These are phyloP conservation scores for Podila minutissima DNA, from an alignment of 192 early-diverging fungal genomes.

Conservation along the genomic window DNA sequence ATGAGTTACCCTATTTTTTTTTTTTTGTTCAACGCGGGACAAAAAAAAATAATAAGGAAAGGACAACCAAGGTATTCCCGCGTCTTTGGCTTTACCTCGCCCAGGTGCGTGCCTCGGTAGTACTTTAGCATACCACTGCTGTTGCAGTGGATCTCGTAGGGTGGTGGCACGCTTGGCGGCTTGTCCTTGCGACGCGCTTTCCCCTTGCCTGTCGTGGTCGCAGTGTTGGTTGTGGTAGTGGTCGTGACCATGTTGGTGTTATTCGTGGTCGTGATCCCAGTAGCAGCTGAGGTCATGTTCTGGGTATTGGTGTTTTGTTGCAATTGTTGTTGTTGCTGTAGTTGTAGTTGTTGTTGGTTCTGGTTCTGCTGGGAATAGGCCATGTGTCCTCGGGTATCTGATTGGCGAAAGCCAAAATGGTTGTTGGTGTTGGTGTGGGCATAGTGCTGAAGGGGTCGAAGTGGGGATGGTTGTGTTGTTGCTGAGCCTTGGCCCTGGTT, in stretches of 20 bases:
- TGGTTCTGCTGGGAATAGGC: neutral
- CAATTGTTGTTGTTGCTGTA: constrained; percentile 10
- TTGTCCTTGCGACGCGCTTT: constrained; percentile 49
- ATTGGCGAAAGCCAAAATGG: neutral
- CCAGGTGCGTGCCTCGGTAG: constrained; percentile 53
- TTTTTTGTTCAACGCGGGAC: too few species aligned
- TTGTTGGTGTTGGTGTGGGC: constrained; percentile 1
- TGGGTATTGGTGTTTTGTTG: constrained; percentile 8
- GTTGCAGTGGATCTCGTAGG: constrained; percentile 50
- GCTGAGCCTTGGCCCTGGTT: neutral
- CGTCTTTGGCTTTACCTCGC: constrained; percentile 55
- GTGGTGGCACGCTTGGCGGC: constrained; percentile 52
- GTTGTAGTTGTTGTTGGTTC: constrained; percentile 8
- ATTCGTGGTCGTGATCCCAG: constrained; percentile 12
- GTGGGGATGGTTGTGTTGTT: constrained; percentile 4
- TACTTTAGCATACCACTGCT: constrained; percentile 37
- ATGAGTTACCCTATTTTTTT: neutral
- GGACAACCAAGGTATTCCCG: neutral
- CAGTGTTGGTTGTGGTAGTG: constrained; percentile 15
- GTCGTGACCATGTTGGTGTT: constrained; percentile 10
- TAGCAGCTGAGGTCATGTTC: constrained; percentile 4
- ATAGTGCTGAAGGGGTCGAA: constrained; percentile 5
- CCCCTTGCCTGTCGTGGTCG: constrained; percentile 23
- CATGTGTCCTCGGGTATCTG: neutral
- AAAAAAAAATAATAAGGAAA: too few species aligned